Base-by-base conservation (phyloP, 139 green algal species). In the Bryopsis sp. region DNA sequence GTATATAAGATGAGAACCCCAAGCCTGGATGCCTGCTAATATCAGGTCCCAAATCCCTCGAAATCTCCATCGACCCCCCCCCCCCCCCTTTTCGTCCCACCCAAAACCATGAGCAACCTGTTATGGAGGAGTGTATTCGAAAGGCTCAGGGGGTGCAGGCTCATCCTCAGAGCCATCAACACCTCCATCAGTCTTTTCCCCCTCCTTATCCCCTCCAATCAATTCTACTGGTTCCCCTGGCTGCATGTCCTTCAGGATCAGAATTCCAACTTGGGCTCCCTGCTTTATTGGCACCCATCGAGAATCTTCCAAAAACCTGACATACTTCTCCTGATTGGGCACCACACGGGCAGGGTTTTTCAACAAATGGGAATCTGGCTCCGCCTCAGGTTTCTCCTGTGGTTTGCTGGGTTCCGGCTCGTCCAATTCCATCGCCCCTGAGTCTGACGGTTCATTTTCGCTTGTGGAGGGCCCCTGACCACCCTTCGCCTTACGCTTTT, bases 281-380 rank as follows among this genome's bases (percentile, higher is more conserved):
- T 29, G 36, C 31, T 65, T 61, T 48, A 68, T 31, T 37, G 61
- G 46, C 64, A 38, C 26, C 38, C 80, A 88, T 7, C 80, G 70
- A 36, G 48, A 67, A 36, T 43, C 77, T 3, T 78, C 46, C 43
- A 58, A 39, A 47, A 90, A 82, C 33, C 36, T 39, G 26, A 92
- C 71, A 70, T 78, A 86, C 48, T 71, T 76, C 48, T 88, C 84
- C 79, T 96, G 89, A 4, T 69, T 72, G 6, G 90, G 90, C 50
- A 93, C 80, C 70, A 99, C 86, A 22, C 94, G 81, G 1, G 83
- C 76, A 0, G 92, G 94, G 78, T 97, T 97, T 57, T 82, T 72
- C 33, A 95, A 48, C 19, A 61, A 74, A 72, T 89, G 84, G 59
- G 50, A 88, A 47, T 39, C 69, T 0, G 84, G 79, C 85, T 97